Conservation (phyloP, 805 yeast species). For the Zygoascus flipseniorum region DNA sequence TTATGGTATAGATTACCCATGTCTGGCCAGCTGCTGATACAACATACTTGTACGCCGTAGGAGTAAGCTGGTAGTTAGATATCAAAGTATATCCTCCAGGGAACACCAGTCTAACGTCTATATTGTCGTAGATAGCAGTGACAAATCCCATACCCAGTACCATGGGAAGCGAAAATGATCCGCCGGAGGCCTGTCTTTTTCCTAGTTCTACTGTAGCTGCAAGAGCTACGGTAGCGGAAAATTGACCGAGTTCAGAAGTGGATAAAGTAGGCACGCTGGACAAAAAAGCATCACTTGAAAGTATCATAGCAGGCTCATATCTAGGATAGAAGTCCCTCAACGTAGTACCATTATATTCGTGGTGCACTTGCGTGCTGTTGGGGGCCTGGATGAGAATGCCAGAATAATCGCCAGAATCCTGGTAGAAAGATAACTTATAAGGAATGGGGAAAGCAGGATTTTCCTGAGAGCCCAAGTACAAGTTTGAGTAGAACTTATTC, state of each 20-base stretch:
- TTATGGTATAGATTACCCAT: slow-evolving; percentile 30
- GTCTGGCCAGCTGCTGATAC: slow-evolving; percentile 33
- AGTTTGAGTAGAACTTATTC: slow-evolving; percentile 66
- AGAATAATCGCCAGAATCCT: slow-evolving; percentile 34
- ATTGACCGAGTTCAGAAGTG: slow-evolving; percentile 4
- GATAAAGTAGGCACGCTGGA: slow-evolving; percentile 15
- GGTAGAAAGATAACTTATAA: slow-evolving; percentile 59
- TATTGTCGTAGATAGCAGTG: slow-evolving; percentile 51
- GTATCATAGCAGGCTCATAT: slow-evolving; percentile 19
- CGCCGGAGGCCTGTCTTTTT: slow-evolving; percentile 23
- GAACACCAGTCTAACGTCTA: slow-evolving; percentile 39
- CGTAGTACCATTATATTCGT: slow-evolving; percentile 7
- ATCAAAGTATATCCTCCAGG: slow-evolving; percentile 38
- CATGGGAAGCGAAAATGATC: slow-evolving; percentile 43
- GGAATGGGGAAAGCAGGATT: slow-evolving; percentile 58
- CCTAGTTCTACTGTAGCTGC: too few relatives aligned
- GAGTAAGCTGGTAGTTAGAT: slow-evolving; percentile 23
- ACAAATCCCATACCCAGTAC: slow-evolving; percentile 81
- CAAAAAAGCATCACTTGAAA: slow-evolving; percentile 5
- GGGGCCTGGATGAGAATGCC: slow-evolving; percentile 53
- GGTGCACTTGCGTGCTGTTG: slow-evolving; percentile 47
- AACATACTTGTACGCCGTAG: slow-evolving; percentile 18
- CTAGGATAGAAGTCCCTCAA: neutral
- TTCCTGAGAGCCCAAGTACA: slow-evolving; percentile 47
- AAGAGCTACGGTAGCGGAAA: slow-evolving; percentile 15